phyloP scores from a whole-genome alignment of 2,329 filamentous ascomycete genomes.

The Chaetomiaceae sp. region DNA sequence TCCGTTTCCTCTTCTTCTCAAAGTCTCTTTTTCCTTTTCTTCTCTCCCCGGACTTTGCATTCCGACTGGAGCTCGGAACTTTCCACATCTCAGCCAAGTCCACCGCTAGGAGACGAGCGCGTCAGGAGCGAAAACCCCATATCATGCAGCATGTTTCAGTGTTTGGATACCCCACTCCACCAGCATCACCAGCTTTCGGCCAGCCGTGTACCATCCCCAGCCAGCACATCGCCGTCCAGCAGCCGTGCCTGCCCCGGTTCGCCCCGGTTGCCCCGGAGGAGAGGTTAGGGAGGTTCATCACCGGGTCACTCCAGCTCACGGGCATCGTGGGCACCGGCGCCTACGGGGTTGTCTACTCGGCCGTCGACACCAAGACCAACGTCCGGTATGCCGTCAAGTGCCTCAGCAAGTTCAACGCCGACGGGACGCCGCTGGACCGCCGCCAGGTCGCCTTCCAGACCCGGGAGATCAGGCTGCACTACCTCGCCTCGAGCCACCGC shows the following conservation, averaged over 20 bases:
- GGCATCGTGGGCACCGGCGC: slow-evolving; percentile 87
- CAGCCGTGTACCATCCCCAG: slow-evolving; percentile 43
- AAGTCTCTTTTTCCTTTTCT: slow-evolving; percentile 20
- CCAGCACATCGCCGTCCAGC: slow-evolving; percentile 30
- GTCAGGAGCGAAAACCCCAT: slow-evolving; percentile 24
- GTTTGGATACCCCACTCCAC: slow-evolving; percentile 55
- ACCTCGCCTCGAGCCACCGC: slow-evolving; percentile 79
- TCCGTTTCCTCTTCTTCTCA: slow-evolving; percentile 31
- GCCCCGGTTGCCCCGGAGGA: slow-evolving; percentile 70
- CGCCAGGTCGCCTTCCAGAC: slow-evolving; percentile 88
- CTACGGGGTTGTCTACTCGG: slow-evolving; percentile 93
- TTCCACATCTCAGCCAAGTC: neutral
- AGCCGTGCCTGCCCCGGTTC: slow-evolving; percentile 43
- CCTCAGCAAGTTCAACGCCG: slow-evolving; percentile 80
- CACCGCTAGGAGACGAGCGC: slow-evolving; percentile 20
- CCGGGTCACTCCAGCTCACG: slow-evolving; percentile 76
- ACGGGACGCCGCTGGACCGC: slow-evolving; percentile 68
- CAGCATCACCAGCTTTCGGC: slow-evolving; percentile 52
- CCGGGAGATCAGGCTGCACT: slow-evolving; percentile 87
- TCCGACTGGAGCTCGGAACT: slow-evolving; percentile 9
- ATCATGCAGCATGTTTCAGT: slow-evolving; percentile 58
- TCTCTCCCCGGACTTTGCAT: neutral
- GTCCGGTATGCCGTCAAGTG: slow-evolving; percentile 93
- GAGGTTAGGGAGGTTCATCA: slow-evolving; percentile 77
- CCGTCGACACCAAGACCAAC: slow-evolving; percentile 76